phyloP scores from a whole-genome alignment of 2,329 filamentous ascomycete genomes.

The Fusarium brevicatenulatum region DNA sequence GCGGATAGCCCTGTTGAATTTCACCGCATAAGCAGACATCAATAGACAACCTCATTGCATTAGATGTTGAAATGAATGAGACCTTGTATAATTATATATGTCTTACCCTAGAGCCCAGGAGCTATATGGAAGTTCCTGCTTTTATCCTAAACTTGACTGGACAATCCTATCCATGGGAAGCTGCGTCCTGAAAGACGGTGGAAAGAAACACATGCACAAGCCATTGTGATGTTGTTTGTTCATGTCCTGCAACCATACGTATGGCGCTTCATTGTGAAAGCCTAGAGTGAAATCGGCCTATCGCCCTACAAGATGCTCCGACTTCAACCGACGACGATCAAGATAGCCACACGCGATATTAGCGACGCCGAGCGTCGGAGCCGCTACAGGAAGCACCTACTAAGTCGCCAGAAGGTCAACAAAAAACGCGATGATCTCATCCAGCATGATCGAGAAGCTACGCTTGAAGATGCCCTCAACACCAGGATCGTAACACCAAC shows the following conservation, averaged over 20 bases:
- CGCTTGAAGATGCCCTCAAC: neutral
- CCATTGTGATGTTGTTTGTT: neutral
- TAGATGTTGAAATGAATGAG: neutral
- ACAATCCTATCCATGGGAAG: neutral
- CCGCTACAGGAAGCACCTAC: constrained; percentile 34
- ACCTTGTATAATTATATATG: no score
- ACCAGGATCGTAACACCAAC: neutral
- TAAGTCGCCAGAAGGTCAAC: neutral
- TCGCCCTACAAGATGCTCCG: constrained; percentile 31
- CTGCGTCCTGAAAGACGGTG: neutral
- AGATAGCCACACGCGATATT: constrained; percentile 29
- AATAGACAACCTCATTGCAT: neutral
- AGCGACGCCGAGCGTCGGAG: constrained; percentile 34
- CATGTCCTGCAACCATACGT: neutral
- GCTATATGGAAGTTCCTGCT: neutral
- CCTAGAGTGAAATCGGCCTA: neutral
- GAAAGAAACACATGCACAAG: neutral
- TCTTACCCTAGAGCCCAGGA: neutral
- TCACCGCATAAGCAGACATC: neutral
- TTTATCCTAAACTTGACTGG: neutral
- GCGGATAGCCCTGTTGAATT: neutral
- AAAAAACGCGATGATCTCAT: neutral
- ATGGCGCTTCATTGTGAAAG: neutral
- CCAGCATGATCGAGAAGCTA: neutral
- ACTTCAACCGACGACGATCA: constrained; percentile 33